Evolutionary conservation across 2,329 filamentous ascomycete genomes (phyloP).

Genomic region (Trichoderma oligosporum): DNA sequence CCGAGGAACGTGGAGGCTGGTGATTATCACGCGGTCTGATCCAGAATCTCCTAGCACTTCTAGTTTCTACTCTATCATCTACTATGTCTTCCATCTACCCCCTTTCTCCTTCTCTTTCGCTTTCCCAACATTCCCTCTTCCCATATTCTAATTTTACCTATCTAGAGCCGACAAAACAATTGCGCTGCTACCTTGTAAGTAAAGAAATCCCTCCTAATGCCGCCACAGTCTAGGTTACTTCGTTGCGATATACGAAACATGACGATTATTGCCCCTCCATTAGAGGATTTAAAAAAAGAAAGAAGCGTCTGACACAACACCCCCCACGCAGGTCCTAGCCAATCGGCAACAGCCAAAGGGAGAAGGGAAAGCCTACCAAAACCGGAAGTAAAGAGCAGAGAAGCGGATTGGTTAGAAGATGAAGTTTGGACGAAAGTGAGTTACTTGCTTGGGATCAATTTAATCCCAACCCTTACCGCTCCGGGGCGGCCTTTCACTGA

Average conservation of each 20-base stretch:
- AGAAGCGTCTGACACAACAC: neutral
- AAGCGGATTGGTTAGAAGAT: conserved; percentile 34
- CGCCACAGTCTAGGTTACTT: neutral
- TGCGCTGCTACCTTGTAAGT: neutral
- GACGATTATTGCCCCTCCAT: neutral
- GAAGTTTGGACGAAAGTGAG: conserved; percentile 63
- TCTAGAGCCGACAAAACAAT: neutral
- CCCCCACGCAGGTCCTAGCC: conserved; percentile 11
- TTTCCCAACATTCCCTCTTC: neutral
- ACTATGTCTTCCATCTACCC: neutral
- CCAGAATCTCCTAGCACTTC: conserved; percentile 5
- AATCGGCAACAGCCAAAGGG: conserved; percentile 1
- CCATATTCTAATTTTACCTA: neutral
- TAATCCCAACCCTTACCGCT: neutral
- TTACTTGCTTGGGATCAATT: conserved; percentile 18
- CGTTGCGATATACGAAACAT: neutral
- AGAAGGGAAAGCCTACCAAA: neutral
- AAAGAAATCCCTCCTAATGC: neutral
- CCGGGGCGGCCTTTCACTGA: conserved; percentile 20
- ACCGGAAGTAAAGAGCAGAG: neutral
- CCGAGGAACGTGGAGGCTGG: conserved; percentile 16
- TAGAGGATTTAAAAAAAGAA: neutral
- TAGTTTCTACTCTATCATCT: neutral
- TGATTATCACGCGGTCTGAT: conserved; percentile 23
- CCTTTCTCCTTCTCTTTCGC: neutral